phyloP scores from a whole-genome alignment of 2,329 filamentous ascomycete species.

The Verticillium albo-atrum region DNA sequence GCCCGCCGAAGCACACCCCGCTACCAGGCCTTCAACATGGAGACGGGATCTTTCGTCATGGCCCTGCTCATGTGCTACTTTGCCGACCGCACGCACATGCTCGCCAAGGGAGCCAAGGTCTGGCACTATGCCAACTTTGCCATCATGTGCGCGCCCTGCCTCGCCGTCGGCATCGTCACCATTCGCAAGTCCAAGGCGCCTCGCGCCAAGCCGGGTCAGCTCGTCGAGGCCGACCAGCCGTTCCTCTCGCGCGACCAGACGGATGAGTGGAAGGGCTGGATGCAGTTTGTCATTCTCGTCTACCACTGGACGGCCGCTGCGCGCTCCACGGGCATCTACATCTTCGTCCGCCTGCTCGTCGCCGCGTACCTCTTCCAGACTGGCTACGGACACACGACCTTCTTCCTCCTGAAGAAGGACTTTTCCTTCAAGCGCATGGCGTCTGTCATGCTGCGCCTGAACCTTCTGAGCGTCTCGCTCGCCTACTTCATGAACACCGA shows the following conservation, averaged over 20 bases:
- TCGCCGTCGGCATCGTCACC: conserved; percentile 1
- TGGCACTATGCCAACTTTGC: not conserved
- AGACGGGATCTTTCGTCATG: conserved; percentile 18
- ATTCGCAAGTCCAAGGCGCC: conserved; percentile 1
- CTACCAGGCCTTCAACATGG: conserved; percentile 14
- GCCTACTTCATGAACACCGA: conserved; percentile 51
- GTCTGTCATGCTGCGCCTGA: conserved; percentile 45
- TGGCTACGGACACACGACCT: conserved; percentile 56
- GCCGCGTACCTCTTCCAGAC: conserved; percentile 58
- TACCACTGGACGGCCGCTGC: conserved; percentile 55
- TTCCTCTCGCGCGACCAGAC: conserved; percentile 48
- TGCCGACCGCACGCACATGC: conserved; percentile 21
- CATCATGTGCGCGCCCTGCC: conserved; percentile 1
- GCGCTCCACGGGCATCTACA: conserved; percentile 44
- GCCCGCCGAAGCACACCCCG: conserved; percentile 1
- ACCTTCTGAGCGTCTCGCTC: conserved; percentile 47
- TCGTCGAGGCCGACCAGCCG: conserved; percentile 12
- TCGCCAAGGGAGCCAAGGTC: conserved; percentile 15
- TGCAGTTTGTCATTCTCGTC: conserved; percentile 48
- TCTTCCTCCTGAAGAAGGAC: conserved; percentile 50
- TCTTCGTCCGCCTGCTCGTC: conserved; percentile 48
- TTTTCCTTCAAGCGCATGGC: conserved; percentile 50
- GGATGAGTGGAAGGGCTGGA: conserved; percentile 63
- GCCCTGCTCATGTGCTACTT: conserved; percentile 20
- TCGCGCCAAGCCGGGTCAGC: conserved; percentile 6